Base-by-base conservation (phyloP, 2,329 filamentous ascomycete genomes). In the Stenocarpella maydis region DNA sequence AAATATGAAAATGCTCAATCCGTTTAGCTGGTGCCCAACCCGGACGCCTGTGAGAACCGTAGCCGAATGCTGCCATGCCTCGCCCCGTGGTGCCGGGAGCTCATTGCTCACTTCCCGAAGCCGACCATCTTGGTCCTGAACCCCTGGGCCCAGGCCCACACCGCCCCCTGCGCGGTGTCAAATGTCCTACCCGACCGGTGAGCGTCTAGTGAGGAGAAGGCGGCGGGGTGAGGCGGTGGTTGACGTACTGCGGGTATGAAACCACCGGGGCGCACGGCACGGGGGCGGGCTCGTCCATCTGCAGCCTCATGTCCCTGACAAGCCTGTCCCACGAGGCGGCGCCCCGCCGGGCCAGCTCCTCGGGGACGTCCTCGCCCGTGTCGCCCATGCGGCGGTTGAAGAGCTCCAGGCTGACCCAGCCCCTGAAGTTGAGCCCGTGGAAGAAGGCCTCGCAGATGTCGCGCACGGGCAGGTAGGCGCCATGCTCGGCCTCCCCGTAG, bases 391-490 rank as follows among this genome's bases (percentile, higher is more conserved):
- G 83, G 41, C 86, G 79, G 74, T 89, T 88, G 76, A 93, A 94
- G 19, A 94, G 79, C 80, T 94, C 91, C 73, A 92, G 86, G 74
- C 89, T 92, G 55, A 93, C 83, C 87, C 90, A 93, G 2, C 91
- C 91, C 66, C 87, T 80, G 73, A 88, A 94, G 0, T 89, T 89
- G 0, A 92, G 81, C 0, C 87, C 87, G 12, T 89, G 84, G 24
- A 93, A 83, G 60, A 94, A 85, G 0, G 88, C 86, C 47, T 84
- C 78, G 0, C 89, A 82, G 24, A 94, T 85, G 39, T 89, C 83
- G 67, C 83, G 80, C 8, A 91, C 84, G 0, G 92, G 92, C 1
- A 95, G 80, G 75, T 93, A 94, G 0, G 86, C 92, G 0, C 90
- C 90, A 2, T 83, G 79, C 3, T 88, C 80, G 76, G 85, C 79